A percentile compares a stretch with the other conserved stretches of the same genome.
phyloP scores from a whole-genome alignment of 2,329 filamentous ascomycete species.

The Didymella exigua region DNA sequence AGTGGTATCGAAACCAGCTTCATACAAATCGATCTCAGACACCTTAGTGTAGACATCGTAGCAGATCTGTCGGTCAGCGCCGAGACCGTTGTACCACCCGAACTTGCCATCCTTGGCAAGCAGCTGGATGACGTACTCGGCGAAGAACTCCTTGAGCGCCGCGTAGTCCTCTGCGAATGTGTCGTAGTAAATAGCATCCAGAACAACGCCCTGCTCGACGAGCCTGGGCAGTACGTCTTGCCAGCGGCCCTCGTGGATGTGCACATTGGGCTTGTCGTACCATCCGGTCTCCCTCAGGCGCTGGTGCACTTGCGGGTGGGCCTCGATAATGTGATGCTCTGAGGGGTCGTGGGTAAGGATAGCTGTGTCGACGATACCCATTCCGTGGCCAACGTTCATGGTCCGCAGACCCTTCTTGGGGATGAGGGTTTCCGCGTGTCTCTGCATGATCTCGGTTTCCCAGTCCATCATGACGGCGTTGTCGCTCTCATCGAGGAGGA shows the following conservation, averaged over 20 bases:
- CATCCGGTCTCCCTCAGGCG: slow-evolving; percentile 72
- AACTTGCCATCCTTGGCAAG: slow-evolving; percentile 43
- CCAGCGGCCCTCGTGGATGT: slow-evolving; percentile 75
- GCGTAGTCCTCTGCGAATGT: slow-evolving; percentile 48
- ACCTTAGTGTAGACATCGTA: slow-evolving; percentile 50
- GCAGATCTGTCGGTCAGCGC: slow-evolving; percentile 48
- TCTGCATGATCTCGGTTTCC: slow-evolving; percentile 85
- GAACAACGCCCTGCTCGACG: slow-evolving; percentile 69
- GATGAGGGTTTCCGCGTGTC: slow-evolving; percentile 72
- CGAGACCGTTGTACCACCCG: slow-evolving; percentile 48
- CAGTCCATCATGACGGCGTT: slow-evolving; percentile 96
- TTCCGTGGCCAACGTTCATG: slow-evolving; percentile 87
- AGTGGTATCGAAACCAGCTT: slow-evolving; percentile 44
- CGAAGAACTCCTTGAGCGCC: slow-evolving; percentile 47
- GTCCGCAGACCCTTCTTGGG: slow-evolving; percentile 68
- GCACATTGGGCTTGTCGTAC: slow-evolving; percentile 64
- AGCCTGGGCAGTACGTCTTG: slow-evolving; percentile 77
- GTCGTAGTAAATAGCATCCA: slow-evolving; percentile 68
- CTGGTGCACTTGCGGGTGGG: slow-evolving; percentile 76
- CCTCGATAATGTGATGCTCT: slow-evolving; percentile 83
- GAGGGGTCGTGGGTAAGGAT: slow-evolving; percentile 71
- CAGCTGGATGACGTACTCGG: slow-evolving; percentile 45
- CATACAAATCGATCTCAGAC: slow-evolving; percentile 45
- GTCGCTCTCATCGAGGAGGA: slow-evolving; percentile 71
- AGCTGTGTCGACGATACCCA: slow-evolving; percentile 84